Percentiles rank a stretch among this genome's conserved stretches.
Evolutionary conservation across 208 protist genomes (phyloP).

Genomic region (Leishmania lainsoni): DNA sequence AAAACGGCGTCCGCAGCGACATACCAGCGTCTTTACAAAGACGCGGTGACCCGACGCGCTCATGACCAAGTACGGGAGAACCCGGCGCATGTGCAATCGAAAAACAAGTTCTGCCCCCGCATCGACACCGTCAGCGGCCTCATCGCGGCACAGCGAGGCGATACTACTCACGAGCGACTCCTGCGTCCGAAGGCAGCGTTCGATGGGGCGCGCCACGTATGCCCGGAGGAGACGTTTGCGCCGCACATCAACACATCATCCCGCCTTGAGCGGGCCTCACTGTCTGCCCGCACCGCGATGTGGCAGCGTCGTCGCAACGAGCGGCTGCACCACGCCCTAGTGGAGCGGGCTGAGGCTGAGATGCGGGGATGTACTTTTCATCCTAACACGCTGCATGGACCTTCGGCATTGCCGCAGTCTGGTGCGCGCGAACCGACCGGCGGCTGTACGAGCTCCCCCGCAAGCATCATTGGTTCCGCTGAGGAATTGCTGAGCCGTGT

Average conservation of each 20-base stretch:
- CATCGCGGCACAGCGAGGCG: slow-evolving; percentile 41
- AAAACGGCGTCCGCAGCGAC: slow-evolving; percentile 6
- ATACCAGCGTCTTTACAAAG: slow-evolving; percentile 30
- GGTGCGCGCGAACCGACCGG: neutral
- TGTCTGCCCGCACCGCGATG: slow-evolving; percentile 11
- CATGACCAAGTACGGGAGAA: slow-evolving; percentile 9
- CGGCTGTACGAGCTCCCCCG: neutral
- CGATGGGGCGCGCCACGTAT: neutral
- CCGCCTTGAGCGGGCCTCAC: neutral
- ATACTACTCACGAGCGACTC: slow-evolving; percentile 44
- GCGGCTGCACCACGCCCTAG: slow-evolving; percentile 22
- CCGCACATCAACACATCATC: slow-evolving; percentile 19
- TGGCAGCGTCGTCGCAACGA: slow-evolving; percentile 30
- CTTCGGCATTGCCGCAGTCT: neutral
- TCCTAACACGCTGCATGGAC: slow-evolving; percentile 20
- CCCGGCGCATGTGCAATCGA: neutral
- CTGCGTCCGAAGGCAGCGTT: slow-evolving; percentile 14
- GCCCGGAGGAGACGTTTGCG: slow-evolving; percentile 29
- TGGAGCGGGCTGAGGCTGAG: slow-evolving; percentile 20
- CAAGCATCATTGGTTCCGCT: slow-evolving; percentile 10
- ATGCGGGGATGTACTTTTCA: slow-evolving; percentile 46
- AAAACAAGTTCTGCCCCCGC: slow-evolving; percentile 36
- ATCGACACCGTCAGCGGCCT: slow-evolving; percentile 49
- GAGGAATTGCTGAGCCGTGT: slow-evolving; percentile 23
- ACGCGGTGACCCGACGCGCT: slow-evolving; percentile 18